These are phyloP conservation scores for Wickerhamiella galacta DNA, from an alignment of 805 yeast species.

Conservation along the genomic window DNA sequence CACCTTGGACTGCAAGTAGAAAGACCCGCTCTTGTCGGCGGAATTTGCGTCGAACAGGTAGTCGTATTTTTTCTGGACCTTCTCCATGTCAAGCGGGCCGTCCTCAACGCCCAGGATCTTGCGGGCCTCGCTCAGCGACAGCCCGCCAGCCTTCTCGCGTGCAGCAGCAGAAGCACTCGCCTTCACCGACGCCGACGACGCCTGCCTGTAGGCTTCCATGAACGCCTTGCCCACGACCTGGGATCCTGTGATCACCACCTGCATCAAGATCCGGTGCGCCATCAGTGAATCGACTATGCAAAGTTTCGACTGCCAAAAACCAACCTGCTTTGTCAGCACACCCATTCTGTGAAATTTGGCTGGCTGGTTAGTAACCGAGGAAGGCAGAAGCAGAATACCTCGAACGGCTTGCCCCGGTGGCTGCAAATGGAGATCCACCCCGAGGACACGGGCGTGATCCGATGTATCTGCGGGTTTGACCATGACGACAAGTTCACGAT, in stretches of 20 bases:
- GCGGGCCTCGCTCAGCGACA: slow-evolving; percentile 76
- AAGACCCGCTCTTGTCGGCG: slow-evolving; percentile 90
- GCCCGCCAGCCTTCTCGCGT: slow-evolving; percentile 43
- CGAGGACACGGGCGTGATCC: slow-evolving; percentile 62
- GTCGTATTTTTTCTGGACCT: slow-evolving; percentile 51
- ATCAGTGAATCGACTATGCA: no score
- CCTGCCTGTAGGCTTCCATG: slow-evolving; percentile 92
- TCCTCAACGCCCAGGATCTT: slow-evolving; percentile 73
- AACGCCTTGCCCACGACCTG: slow-evolving; percentile 92
- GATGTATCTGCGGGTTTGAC: slow-evolving; percentile 74
- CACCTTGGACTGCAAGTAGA: slow-evolving; percentile 83
- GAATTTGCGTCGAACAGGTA: slow-evolving; percentile 78
- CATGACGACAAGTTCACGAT: slow-evolving; percentile 94
- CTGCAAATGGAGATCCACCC: slow-evolving; percentile 15
- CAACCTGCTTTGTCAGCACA: no score
- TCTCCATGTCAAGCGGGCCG: slow-evolving; percentile 31
- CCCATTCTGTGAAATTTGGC: no score
- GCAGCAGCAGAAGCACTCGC: slow-evolving; percentile 34
- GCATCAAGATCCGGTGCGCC: slow-evolving; percentile 88
- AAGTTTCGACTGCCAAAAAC: no score
- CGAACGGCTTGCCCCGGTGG: no score
- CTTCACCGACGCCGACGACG: slow-evolving; percentile 74
- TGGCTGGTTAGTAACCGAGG: no score
- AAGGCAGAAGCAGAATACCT: no score
- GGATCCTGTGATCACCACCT: slow-evolving; percentile 86